These are phyloP conservation scores for Avena insularis DNA, from an alignment of 176 grass and related monocot genomes.

Conservation along the genomic window DNA sequence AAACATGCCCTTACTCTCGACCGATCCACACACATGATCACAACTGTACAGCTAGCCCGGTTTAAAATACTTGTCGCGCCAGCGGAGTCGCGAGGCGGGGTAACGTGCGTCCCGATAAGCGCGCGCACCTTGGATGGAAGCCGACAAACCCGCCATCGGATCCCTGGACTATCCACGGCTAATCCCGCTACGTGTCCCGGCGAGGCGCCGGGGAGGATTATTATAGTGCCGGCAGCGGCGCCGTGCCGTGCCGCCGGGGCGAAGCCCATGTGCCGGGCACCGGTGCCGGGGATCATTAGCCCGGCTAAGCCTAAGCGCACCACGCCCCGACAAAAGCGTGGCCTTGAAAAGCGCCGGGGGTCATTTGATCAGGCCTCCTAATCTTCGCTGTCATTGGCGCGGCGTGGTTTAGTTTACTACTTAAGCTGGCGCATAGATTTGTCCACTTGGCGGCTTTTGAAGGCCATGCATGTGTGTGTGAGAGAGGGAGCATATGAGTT, in stretches of 20 bases:
- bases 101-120: background rate
- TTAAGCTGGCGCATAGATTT: background rate
- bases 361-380: constrained; percentile 24
- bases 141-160: constrained; percentile 16
- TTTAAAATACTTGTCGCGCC: background rate
- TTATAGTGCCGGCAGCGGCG: constrained; percentile 40
- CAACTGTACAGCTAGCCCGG: background rate
- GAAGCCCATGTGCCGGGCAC: constrained; percentile 55
- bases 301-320: background rate
- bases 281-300: constrained; percentile 36
- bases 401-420: background rate
- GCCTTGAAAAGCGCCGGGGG: background rate
- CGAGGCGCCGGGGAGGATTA: constrained; percentile 3
- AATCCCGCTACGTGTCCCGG: constrained; percentile 31
- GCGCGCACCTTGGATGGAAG: background rate
- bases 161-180: background rate
- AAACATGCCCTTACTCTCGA: too few relatives aligned
- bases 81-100: background rate
- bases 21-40: constrained; percentile 6
- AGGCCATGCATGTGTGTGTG: background rate
- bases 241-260: constrained; percentile 44
- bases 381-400: constrained; percentile 1
- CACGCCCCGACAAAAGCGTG: constrained; percentile 24
- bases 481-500: background rate
- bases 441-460: background rate